Base-by-base conservation (phyloP, 495 filamentous ascomycete genomes). In the Durotheca rogersii region DNA sequence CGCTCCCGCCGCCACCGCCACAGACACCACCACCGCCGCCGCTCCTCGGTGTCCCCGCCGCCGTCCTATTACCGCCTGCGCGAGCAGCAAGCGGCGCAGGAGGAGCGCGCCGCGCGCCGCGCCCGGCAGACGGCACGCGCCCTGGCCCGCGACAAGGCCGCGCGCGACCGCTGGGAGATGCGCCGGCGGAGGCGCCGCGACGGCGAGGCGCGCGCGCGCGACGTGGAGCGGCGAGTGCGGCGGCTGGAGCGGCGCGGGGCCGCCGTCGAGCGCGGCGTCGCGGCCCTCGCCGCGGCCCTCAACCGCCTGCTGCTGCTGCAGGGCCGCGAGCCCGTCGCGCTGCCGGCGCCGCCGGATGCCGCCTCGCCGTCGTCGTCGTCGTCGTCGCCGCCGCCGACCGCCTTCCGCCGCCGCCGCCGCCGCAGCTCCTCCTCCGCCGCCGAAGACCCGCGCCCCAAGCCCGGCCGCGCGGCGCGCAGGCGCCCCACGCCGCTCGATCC, bases 201-300 rank as follows among this genome's bases (percentile, higher is more conserved):
- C 7, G 60, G 58, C n/a, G 51, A 64, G 34, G 47, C 55, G 5
- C 68, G 62, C 7, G 37, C 64, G 3, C 58, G 52, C 1, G 72
- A 74, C 15, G 51, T 74, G 21, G 66, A 68, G 40, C 33, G 41
- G 9, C 60, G 67, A 2, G 40, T 76, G 16, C 62, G 64, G 7
- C 39, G 44, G 10, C 52, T 68, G 7, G 66, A 68, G 52, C 53
- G 57, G 14, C 63, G 65, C 37, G 63, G 64, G 39, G 60, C 69
- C 34, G 35, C 58, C 5, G 62, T 65, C 59, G 36, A 66, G 47
- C 47, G 56, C 9, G 49, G 63, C 9, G 16, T 75, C 21, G 51
- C 60, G 10, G 59, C 67, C 1, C 41, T 73, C 4, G 51, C 70
- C 36, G 60, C 69, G 15, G 60, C 58, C 1, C 53, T 75, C 12